Base-by-base conservation (phyloP, 352 stramenopile species). In the Globisporangium camurandrum region DNA sequence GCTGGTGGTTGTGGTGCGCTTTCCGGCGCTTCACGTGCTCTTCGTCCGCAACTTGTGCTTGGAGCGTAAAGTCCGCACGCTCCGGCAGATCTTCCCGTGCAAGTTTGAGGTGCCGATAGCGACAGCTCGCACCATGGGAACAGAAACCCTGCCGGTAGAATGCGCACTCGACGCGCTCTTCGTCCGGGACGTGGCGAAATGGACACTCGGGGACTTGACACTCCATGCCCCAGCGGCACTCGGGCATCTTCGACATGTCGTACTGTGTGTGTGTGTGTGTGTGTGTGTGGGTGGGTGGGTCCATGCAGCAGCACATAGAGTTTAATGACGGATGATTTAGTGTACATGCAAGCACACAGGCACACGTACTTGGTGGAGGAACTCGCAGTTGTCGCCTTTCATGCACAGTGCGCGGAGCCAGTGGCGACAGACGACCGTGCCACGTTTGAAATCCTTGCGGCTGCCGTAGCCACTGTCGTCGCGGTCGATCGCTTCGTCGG, bases 131-230 rank as follows among this genome's bases (percentile, higher is more conserved):
- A 23, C 95, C 95, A 53, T 99, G 94, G 39, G 95, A 97, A 66
- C 95, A 99, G 75, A 99, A 99, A 27, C 96, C 96, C 62, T 98
- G 94, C 56, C 86, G 92, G 70, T 98, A 99, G 67, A 98, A 99
- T 6, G 96, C 93, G 62, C 96, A 99, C 62, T 98, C 93, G 46
- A 98, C 81, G 37, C 93, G 79, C 74, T 98, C 96, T 44, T 96
- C 87, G 41, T 98, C 95, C 14, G 76, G 89, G 19, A 98, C 96
- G 66, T 98, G 95, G 22, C 92, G 86, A 68, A 98, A 98, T 1
- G 94, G 94, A 75, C 95, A 98, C 64, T 98, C 93, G 27, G 94
- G 91, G 43, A 98, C 88, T 60, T 98, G 95, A 41, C 95, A 98
- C 50, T 97, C 86, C 72, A 98, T 97, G 19, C 95, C 95, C 83